phyloP scores from a whole-genome alignment of 495 filamentous ascomycete species.

The Penicillium salamii region DNA sequence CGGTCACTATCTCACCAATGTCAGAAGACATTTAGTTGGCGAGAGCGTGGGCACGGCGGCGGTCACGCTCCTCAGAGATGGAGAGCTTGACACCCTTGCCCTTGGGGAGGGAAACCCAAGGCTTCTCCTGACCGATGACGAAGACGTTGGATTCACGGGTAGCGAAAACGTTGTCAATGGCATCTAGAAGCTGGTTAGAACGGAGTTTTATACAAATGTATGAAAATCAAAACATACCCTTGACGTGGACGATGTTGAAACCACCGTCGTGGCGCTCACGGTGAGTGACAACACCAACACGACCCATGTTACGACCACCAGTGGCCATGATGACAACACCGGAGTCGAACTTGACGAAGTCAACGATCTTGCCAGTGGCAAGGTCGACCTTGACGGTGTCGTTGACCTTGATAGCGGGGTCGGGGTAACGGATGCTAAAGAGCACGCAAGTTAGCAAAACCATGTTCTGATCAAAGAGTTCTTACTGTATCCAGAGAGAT shows the following conservation, averaged over 20 bases:
- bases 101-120: slow-evolving; percentile 98
- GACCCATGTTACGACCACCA: slow-evolving; percentile 99
- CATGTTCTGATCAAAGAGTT: slow-evolving; percentile 20
- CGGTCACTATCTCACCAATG: slow-evolving; percentile 24
- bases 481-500: slow-evolving; percentile 37
- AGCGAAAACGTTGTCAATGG: slow-evolving; percentile 98
- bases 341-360: slow-evolving; percentile 96
- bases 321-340: slow-evolving; percentile 96
- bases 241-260: slow-evolving; percentile 99
- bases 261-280: slow-evolving; percentile 99
- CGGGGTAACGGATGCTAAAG: slow-evolving; percentile 94
- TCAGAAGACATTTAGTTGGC: slow-evolving; percentile 54
- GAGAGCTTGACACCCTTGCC: slow-evolving; percentile 99
- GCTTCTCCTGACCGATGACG: slow-evolving; percentile 95
- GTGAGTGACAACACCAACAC: slow-evolving; percentile 99
- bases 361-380: slow-evolving; percentile 90
- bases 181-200: slow-evolving; percentile 41
- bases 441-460: slow-evolving; percentile 37
- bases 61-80: slow-evolving; percentile 97
- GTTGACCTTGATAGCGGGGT: slow-evolving; percentile 97
- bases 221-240: slow-evolving; percentile 44
- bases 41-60: slow-evolving; percentile 76
- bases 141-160: slow-evolving; percentile 99
- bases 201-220: background rate
- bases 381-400: slow-evolving; percentile 99